Conservation (phyloP, 768 basidiomycete genomes). For the Lactarius vividus region DNA sequence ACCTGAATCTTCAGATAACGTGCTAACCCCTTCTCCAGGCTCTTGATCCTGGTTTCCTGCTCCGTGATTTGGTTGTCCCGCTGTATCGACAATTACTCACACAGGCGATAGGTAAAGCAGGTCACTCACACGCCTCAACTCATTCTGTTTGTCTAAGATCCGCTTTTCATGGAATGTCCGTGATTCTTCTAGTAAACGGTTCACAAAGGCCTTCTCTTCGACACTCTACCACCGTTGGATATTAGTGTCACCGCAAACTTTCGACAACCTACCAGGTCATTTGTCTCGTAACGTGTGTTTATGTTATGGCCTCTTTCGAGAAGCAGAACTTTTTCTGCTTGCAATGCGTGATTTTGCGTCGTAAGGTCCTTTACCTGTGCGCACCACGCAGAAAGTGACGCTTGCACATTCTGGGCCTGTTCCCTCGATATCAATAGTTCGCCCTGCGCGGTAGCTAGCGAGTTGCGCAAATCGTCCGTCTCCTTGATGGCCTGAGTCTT, state of each 20-base stretch:
- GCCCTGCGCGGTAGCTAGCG: slow-evolving; percentile 19
- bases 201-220: slow-evolving; percentile 36
- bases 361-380: slow-evolving; percentile 31
- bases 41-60: slow-evolving; percentile 32
- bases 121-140: slow-evolving; percentile 35
- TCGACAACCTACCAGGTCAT: slow-evolving; percentile 32
- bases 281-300: slow-evolving; percentile 33
- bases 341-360: slow-evolving; percentile 27
- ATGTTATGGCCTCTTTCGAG: slow-evolving; percentile 31
- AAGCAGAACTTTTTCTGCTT: slow-evolving; percentile 29
- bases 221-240: slow-evolving; percentile 28
- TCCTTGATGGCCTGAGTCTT: slow-evolving; percentile 23
- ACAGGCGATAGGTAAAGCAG: not conserved
- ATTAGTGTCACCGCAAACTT: not conserved
- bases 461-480: slow-evolving; percentile 20
- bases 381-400: slow-evolving; percentile 27
- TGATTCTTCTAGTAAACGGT: slow-evolving; percentile 33
- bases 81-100: slow-evolving; percentile 25
- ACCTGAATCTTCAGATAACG: slow-evolving; percentile 34
- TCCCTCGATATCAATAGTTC: slow-evolving; percentile 27
- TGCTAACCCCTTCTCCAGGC: slow-evolving; percentile 34
- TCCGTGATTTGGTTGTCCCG: slow-evolving; percentile 36
- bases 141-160: slow-evolving; percentile 37
- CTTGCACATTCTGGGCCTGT: slow-evolving; percentile 28
- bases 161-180: slow-evolving; percentile 36